phyloP scores from a whole-genome alignment of 805 yeast genomes.

The Diddensiella transvaalensis region DNA sequence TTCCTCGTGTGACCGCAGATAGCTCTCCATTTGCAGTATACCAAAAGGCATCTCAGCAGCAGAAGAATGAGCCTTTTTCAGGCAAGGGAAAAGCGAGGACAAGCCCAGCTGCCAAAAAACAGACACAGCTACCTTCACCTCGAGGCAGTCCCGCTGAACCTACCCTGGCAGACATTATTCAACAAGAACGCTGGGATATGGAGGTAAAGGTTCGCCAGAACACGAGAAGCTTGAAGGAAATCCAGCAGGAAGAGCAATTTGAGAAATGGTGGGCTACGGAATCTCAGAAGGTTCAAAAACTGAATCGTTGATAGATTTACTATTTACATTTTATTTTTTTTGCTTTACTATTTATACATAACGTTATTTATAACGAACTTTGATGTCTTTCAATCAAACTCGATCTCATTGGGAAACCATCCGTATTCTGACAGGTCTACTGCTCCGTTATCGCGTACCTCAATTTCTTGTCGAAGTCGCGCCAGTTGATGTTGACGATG shows the following conservation, averaged over 20 bases:
- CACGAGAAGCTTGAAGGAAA: slow-evolving; percentile 55
- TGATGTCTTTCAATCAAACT: slow-evolving; percentile 1
- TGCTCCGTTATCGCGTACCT: slow-evolving; percentile 31
- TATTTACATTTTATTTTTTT: too few species aligned
- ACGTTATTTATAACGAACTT: neutral
- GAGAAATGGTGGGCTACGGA: slow-evolving; percentile 87
- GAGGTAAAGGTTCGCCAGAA: slow-evolving; percentile 36
- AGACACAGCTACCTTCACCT: neutral
- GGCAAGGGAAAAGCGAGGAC: neutral
- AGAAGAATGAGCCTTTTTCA: neutral
- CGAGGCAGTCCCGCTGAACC: neutral
- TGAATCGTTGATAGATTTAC: too few species aligned
- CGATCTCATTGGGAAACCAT: slow-evolving; percentile 57
- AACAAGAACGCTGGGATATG: slow-evolving; percentile 40
- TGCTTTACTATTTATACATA: neutral
- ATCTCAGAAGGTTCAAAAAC: slow-evolving; percentile 17
- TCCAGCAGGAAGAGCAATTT: slow-evolving; percentile 79
- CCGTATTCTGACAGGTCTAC: slow-evolving; percentile 50
- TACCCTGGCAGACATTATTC: slow-evolving; percentile 27
- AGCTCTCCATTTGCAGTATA: slow-evolving; percentile 19
- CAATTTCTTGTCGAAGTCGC: slow-evolving; percentile 43
- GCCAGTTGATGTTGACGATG: slow-evolving; percentile 45
- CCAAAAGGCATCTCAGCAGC: too few species aligned
- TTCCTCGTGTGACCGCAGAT: neutral
- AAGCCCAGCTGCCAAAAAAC: neutral